A percentile compares a stretch with the other conserved stretches of the same genome.
These are phyloP conservation scores for Aureobasidium zeae DNA, from an alignment of 2,329 filamentous ascomycete species.

Conservation along the genomic window DNA sequence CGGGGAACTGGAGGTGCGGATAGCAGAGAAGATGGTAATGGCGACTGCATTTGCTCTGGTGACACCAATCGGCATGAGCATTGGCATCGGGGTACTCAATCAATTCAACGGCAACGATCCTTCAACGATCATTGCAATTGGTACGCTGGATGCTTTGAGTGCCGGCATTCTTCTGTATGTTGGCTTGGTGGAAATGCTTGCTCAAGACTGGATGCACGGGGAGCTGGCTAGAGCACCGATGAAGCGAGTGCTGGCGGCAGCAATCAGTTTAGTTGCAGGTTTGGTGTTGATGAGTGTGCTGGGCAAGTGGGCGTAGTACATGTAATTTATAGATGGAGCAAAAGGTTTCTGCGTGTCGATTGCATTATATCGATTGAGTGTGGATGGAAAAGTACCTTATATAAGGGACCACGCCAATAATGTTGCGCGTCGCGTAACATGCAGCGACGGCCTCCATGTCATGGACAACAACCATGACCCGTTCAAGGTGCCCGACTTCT, in stretches of 20 bases:
- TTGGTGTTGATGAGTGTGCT: slow-evolving; percentile 62
- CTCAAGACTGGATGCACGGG: slow-evolving; percentile 57
- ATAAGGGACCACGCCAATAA: too few species aligned
- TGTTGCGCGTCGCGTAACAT: too few species aligned
- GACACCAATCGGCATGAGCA: slow-evolving; percentile 71
- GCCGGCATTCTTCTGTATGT: slow-evolving; percentile 75
- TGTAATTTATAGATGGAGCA: slow-evolving; percentile 15
- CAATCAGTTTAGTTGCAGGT: slow-evolving; percentile 46
- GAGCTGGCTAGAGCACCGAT: slow-evolving; percentile 40
- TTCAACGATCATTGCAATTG: slow-evolving; percentile 60
- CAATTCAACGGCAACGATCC: slow-evolving; percentile 65
- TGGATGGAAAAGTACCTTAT: too few species aligned
- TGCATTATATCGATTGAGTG: not conserved
- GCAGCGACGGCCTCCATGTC: too few species aligned
- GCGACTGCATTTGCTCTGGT: slow-evolving; percentile 57
- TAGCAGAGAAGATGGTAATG: slow-evolving; percentile 49
- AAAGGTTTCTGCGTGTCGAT: too few species aligned
- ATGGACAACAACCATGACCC: slow-evolving; percentile 15
- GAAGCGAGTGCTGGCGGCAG: slow-evolving; percentile 41
- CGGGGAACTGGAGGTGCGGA: slow-evolving; percentile 43
- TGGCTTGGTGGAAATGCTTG: slow-evolving; percentile 71
- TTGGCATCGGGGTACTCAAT: slow-evolving; percentile 62
- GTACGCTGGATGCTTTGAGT: slow-evolving; percentile 62
- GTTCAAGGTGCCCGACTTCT: slow-evolving; percentile 21
- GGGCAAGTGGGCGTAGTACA: slow-evolving; percentile 59